A percentile compares a stretch with the other conserved stretches of the same genome.
Conservation (phyloP, 805 yeast genomes). For the Ogataea corticis region DNA sequence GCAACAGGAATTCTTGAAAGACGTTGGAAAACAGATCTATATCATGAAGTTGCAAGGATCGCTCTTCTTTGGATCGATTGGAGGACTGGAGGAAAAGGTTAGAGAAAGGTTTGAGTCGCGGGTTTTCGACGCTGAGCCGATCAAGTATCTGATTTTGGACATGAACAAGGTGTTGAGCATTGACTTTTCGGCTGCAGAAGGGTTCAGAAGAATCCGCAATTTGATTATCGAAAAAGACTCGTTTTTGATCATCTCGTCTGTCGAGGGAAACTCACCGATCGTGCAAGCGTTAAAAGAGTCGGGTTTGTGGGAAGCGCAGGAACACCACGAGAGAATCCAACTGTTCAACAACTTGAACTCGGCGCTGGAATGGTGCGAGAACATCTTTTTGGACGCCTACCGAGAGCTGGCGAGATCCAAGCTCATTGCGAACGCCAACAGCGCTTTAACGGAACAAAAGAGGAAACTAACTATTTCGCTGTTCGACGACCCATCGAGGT, state of each 20-base stretch:
- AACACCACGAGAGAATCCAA: conserved; percentile 47
- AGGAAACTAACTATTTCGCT: conserved; percentile 20
- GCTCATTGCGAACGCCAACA: conserved; percentile 1
- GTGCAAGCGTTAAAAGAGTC: conserved; percentile 78
- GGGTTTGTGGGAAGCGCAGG: conserved; percentile 66
- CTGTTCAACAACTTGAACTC: conserved; percentile 79
- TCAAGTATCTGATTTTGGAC: conserved; percentile 81
- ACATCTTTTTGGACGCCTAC: conserved; percentile 72
- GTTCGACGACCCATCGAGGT: conserved; percentile 13
- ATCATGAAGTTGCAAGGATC: conserved; percentile 86
- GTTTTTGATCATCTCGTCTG: conserved; percentile 76
- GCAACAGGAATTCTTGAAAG: conserved; percentile 79
- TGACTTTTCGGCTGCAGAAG: conserved; percentile 96
- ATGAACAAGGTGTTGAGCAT: conserved; percentile 78
- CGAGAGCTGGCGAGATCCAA: conserved; percentile 32
- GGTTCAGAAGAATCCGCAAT: conserved; percentile 83
- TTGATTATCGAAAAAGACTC: conserved; percentile 69
- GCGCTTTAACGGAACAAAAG: conserved; percentile 6
- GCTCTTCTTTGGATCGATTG: conserved; percentile 92
- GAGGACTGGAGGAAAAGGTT: conserved; percentile 79
- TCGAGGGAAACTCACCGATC: conserved; percentile 63
- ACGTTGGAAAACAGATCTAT: conserved; percentile 89
- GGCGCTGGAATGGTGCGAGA: conserved; percentile 97
- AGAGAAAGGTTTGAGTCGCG: conserved; percentile 62
- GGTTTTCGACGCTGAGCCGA: conserved; percentile 53